These are phyloP conservation scores for Adansonia digitata DNA, from an alignment of 345 rosid genomes.

Conservation along the genomic window DNA sequence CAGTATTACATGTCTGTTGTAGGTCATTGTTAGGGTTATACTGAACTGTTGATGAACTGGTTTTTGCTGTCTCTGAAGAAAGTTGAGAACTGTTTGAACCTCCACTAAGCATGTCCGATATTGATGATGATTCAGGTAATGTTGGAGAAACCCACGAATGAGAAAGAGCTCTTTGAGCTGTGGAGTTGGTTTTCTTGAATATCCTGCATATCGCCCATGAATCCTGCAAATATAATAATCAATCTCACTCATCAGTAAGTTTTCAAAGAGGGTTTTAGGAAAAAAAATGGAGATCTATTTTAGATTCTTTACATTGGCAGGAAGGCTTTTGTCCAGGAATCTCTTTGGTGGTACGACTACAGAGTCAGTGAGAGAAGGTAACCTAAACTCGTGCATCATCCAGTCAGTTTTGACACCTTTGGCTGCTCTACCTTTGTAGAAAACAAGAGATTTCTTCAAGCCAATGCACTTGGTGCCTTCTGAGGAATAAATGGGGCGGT, in stretches of 20 bases:
- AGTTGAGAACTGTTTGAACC: conserved; percentile 18
- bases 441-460: too few species aligned
- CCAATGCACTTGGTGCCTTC: conserved; percentile 73
- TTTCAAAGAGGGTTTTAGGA: too few species aligned
- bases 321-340: too few species aligned
- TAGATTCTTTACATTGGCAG: too few species aligned
- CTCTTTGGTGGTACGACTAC: conserved; percentile 35
- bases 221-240: conserved; percentile 40
- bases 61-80: conserved; percentile 24
- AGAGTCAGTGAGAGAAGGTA: conserved; percentile 58
- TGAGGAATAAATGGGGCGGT: conserved; percentile 77
- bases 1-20: conserved; percentile 15
- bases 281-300: too few species aligned
- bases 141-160: conserved; percentile 61
- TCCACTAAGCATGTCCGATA: conserved; percentile 18
- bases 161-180: conserved; percentile 64
- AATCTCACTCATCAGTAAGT: neutral
- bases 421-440: conserved; percentile 87
- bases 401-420: conserved; percentile 89
- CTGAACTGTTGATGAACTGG: conserved; percentile 25
- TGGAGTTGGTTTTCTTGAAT: conserved; percentile 78
- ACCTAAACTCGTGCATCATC: conserved; percentile 97
- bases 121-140: conserved; percentile 27
- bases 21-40: conserved; percentile 24
- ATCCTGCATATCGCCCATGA: conserved; percentile 94